phyloP scores from a whole-genome alignment of 2,329 filamentous ascomycete species.

The Penicillium sumatraense region DNA sequence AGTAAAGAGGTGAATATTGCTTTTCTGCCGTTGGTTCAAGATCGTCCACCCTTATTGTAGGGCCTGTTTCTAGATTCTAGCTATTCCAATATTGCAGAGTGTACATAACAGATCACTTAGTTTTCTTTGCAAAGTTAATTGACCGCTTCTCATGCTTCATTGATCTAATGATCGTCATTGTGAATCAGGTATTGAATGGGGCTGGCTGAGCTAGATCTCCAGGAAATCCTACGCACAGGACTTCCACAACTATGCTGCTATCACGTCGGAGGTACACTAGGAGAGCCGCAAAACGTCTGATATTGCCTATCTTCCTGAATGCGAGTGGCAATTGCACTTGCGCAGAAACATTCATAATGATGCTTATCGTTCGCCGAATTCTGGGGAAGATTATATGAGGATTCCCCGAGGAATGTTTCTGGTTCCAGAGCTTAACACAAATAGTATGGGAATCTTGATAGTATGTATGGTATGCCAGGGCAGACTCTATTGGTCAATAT shows the following conservation, averaged over 20 bases:
- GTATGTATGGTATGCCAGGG: background rate
- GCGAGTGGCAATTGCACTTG: background rate
- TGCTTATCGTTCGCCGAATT: background rate
- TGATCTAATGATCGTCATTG: background rate
- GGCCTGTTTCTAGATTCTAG: background rate
- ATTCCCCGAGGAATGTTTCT: background rate
- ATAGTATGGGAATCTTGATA: background rate
- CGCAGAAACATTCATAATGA: background rate
- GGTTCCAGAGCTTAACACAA: background rate
- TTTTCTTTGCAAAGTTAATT: background rate
- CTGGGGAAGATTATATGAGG: background rate
- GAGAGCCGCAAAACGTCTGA: background rate
- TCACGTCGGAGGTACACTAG: background rate
- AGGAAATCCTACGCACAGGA: background rate
- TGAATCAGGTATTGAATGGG: background rate
- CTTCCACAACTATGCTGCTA: background rate
- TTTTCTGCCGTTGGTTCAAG: background rate
- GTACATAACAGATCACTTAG: background rate
- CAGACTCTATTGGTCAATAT: conserved; percentile 12
- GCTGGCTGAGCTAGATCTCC: background rate
- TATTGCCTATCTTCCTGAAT: background rate
- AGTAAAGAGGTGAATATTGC: background rate
- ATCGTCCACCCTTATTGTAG: background rate
- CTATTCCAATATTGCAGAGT: background rate
- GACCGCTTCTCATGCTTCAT: background rate